Conservation (phyloP, 2,329 filamentous ascomycete species). For the Fusarium agapanthi region DNA sequence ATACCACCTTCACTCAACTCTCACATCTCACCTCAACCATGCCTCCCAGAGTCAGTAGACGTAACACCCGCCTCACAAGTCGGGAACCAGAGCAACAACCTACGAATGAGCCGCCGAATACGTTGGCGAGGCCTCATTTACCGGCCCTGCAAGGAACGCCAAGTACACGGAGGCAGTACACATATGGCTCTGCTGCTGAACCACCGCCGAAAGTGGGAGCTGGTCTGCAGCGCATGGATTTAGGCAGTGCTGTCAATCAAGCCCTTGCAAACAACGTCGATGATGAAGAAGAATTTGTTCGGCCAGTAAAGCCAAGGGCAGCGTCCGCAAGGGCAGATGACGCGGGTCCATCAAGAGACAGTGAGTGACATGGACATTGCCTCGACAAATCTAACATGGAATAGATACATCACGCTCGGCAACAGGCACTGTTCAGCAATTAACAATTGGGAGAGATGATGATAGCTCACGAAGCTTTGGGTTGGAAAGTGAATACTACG, state of each 20-base stretch:
- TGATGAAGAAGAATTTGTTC: conserved; percentile 30
- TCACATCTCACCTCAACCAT: conserved; percentile 19
- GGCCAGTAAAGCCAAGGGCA: conserved; percentile 5
- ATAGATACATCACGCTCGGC: not conserved
- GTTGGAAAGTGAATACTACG: conserved; percentile 49
- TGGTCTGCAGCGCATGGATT: conserved; percentile 38
- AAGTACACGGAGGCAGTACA: conserved; percentile 49
- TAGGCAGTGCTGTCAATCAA: conserved; percentile 44
- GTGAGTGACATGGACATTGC: conserved; percentile 8
- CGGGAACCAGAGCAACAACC: conserved; percentile 29
- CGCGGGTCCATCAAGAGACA: conserved; percentile 30
- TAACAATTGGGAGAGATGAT: conserved; percentile 36
- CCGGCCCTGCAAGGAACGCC: conserved; percentile 45
- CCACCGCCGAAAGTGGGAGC: conserved; percentile 40
- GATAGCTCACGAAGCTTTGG: conserved; percentile 49
- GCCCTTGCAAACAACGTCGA: conserved; percentile 38
- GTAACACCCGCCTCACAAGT: conserved; percentile 27
- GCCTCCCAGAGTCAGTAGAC: conserved; percentile 37
- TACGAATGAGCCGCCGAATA: conserved; percentile 6
- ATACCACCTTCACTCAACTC: not conserved
- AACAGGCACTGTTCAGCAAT: not conserved
- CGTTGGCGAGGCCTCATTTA: conserved; percentile 32
- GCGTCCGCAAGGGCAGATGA: conserved; percentile 18
- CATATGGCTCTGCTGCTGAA: conserved; percentile 50
- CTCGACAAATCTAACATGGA: not conserved